Percentiles rank a stretch among this genome's conserved stretches.
Conservation (phyloP, 1,284 basidiomycete species). For the Neonothopanus nambi region DNA sequence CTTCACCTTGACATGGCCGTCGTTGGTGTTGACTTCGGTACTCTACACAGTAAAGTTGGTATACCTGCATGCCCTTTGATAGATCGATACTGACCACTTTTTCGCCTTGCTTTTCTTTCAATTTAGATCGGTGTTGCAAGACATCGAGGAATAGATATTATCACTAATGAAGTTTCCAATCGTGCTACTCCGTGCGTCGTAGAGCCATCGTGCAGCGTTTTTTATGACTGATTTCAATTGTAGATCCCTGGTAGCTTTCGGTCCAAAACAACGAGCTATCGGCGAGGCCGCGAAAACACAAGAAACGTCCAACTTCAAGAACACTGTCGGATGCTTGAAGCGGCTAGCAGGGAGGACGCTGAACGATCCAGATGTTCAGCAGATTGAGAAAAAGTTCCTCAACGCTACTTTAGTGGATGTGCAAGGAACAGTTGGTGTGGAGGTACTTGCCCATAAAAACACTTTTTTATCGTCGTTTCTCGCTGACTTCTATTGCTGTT, state of each 20-base stretch:
- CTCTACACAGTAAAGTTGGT: conserved; percentile 80
- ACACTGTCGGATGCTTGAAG: conserved; percentile 91
- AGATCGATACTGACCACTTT: conserved; percentile 7
- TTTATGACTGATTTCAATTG: not conserved
- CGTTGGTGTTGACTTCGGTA: conserved; percentile 91
- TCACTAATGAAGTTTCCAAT: conserved; percentile 94
- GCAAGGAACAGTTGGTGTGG: conserved; percentile 76
- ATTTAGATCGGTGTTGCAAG: conserved; percentile 87
- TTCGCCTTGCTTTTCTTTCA: conserved; percentile 15
- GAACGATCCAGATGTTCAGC: conserved; percentile 75
- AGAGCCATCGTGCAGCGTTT: not conserved
- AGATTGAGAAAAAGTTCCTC: conserved; percentile 87
- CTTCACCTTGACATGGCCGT: conserved; percentile 59
- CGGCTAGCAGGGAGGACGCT: conserved; percentile 81
- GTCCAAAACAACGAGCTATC: conserved; percentile 82
- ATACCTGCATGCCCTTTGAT: not conserved
- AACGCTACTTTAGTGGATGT: conserved; percentile 84
- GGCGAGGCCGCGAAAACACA: conserved; percentile 95
- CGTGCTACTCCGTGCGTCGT: conserved; percentile 82
- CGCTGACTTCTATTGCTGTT: conserved; percentile 11
- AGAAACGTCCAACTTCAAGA: conserved; percentile 97
- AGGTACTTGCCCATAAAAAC: conserved; percentile 49
- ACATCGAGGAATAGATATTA: conserved; percentile 93
- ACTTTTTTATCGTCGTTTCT: conserved; percentile 13
- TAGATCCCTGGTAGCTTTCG: conserved; percentile 92